These are phyloP conservation scores for Theileria orientalis DNA, from an alignment of 169 alveolate species.

Conservation along the genomic window DNA sequence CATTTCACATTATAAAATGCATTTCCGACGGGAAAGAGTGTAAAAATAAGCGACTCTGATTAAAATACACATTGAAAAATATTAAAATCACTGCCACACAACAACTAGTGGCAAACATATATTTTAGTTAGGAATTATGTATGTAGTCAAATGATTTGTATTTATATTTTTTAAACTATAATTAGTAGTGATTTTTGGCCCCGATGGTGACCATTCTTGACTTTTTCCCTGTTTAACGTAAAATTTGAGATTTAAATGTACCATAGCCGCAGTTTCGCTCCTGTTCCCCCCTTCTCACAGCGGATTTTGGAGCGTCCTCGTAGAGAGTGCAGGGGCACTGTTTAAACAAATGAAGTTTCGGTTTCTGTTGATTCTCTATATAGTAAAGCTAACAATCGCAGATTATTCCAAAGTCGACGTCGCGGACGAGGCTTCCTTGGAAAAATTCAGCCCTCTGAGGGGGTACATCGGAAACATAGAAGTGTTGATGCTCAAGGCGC, in stretches of 20 bases:
- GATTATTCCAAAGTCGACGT: background rate
- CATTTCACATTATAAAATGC: conserved; percentile 4
- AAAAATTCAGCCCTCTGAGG: background rate
- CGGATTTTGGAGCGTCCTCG: too few relatives aligned
- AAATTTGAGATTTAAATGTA: too few relatives aligned
- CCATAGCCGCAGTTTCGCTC: too few relatives aligned
- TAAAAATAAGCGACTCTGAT: background rate
- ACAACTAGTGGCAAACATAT: too few relatives aligned
- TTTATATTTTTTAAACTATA: too few relatives aligned
- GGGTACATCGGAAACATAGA: background rate
- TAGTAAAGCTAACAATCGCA: background rate
- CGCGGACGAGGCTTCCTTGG: background rate
- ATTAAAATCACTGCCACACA: conserved; percentile 11
- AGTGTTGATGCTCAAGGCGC: background rate
- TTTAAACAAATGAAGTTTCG: background rate
- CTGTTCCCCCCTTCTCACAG: too few relatives aligned
- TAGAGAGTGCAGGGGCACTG: too few relatives aligned
- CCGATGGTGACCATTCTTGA: too few relatives aligned
- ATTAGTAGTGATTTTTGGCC: too few relatives aligned
- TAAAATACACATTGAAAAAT: background rate
- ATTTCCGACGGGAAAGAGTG: background rate
- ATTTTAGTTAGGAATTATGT: too few relatives aligned
- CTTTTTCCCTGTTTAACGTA: too few relatives aligned
- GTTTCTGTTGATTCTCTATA: background rate
- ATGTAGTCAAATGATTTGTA: too few relatives aligned